Conservation (phyloP, 2,329 filamentous ascomycete species). For the Beauveria asiatica region DNA sequence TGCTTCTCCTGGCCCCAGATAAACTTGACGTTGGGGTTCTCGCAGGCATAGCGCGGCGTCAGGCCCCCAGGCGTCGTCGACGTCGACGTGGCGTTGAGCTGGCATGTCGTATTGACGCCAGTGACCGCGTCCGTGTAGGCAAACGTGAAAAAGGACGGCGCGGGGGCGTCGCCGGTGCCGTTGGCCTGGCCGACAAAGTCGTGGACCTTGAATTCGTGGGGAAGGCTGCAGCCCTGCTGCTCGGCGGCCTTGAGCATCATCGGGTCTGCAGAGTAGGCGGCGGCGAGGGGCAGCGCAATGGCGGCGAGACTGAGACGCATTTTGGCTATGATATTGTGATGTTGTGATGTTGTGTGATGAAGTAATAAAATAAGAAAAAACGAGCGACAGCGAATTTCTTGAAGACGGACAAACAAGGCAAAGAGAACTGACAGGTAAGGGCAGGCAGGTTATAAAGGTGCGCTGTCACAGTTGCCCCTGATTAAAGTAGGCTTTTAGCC, state of each 20-base stretch:
- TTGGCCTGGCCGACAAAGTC: slow-evolving; percentile 28
- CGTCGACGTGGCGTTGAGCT: slow-evolving; percentile 33
- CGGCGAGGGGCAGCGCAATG: neutral
- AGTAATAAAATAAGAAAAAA: neutral
- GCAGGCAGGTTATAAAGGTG: neutral
- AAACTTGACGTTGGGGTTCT: slow-evolving; percentile 33
- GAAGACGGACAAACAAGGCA: neutral
- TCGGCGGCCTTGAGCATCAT: slow-evolving; percentile 17
- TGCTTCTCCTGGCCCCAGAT: slow-evolving; percentile 26
- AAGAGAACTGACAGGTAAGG: neutral
- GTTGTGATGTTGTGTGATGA: neutral
- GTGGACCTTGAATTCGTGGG: slow-evolving; percentile 29
- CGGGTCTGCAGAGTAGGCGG: slow-evolving; percentile 21
- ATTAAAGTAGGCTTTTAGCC: neutral
- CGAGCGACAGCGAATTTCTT: neutral
- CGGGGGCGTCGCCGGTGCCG: slow-evolving; percentile 21
- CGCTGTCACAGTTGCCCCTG: neutral
- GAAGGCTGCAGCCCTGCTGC: slow-evolving; percentile 26
- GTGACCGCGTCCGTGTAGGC: slow-evolving; percentile 33
- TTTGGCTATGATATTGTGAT: neutral
- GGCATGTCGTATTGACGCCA: slow-evolving; percentile 31
- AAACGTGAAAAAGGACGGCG: slow-evolving; percentile 29
- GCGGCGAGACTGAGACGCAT: slow-evolving; percentile 3
- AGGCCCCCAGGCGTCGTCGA: slow-evolving; percentile 24
- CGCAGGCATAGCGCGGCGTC: slow-evolving; percentile 34